These are phyloP conservation scores for Fonsecaea monophora DNA, from an alignment of 2,329 filamentous ascomycete genomes.

Conservation along the genomic window DNA sequence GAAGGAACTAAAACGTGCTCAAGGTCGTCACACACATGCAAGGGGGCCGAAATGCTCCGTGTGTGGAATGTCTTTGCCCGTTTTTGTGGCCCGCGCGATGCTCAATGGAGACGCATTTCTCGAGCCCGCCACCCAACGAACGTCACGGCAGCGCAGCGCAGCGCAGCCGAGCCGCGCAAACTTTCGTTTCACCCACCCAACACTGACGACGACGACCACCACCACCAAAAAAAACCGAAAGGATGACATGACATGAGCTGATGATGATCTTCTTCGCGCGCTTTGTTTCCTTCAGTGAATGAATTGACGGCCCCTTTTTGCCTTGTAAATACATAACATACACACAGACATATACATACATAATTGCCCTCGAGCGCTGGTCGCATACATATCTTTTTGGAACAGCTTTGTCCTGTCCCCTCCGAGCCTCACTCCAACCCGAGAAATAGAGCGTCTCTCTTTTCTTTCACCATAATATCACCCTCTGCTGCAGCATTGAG, in stretches of 20 bases:
- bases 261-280: neutral
- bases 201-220: neutral
- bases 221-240: too few relatives aligned
- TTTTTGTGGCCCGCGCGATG: neutral
- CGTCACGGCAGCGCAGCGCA: too few relatives aligned
- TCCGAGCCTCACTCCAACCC: too few relatives aligned
- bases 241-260: slow-evolving; percentile 14
- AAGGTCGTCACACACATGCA: too few relatives aligned
- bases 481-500: neutral
- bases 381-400: slow-evolving; percentile 1
- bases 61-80: too few relatives aligned
- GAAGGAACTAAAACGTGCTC: too few relatives aligned
- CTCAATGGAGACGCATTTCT: slow-evolving; percentile 14
- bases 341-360: too few relatives aligned
- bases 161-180: neutral
- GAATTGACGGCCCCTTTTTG: slow-evolving; percentile 3
- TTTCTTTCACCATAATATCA: neutral
- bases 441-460: neutral
- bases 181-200: neutral
- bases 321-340: too few relatives aligned
- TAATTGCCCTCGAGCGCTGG: neutral
- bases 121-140: neutral
- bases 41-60: too few relatives aligned
- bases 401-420: neutral
- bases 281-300: slow-evolving; percentile 7